Percentiles rank a stretch among this genome's conserved stretches.
phyloP scores from a whole-genome alignment of 2,329 filamentous ascomycete genomes.

The Ophiostoma quercus region DNA sequence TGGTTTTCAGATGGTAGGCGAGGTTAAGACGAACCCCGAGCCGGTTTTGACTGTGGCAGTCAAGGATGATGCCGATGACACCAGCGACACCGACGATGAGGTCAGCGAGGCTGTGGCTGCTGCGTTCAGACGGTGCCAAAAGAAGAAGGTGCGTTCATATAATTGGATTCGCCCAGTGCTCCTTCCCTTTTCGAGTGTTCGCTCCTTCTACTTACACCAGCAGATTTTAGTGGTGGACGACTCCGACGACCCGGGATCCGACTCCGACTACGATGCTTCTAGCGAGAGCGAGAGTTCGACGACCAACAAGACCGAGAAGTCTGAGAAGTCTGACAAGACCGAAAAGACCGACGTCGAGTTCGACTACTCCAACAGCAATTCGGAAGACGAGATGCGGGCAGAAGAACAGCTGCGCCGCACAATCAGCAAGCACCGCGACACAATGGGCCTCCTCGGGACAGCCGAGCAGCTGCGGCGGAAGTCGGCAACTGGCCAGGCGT shows the following conservation, averaged over 20 bases:
- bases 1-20: too few species aligned
- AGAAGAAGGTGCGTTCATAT: not conserved
- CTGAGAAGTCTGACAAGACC: too few species aligned
- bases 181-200: not conserved
- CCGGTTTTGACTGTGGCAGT: not conserved
- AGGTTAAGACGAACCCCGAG: not conserved
- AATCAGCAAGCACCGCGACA: not conserved
- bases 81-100: not conserved
- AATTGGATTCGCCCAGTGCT: not conserved
- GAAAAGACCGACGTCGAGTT: too few species aligned
- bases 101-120: not conserved
- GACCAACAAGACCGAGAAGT: not conserved
- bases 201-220: not conserved
- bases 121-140: not conserved
- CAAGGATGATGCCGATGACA: not conserved
- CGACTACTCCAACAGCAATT: not conserved
- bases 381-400: not conserved
- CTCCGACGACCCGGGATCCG: not conserved
- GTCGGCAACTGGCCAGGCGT: not conserved
- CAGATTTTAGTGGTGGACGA: not conserved
- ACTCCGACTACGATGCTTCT: not conserved
- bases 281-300: not conserved
- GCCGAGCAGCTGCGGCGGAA: constrained; percentile 20
- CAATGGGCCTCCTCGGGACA: constrained; percentile 17
- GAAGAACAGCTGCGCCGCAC: not conserved